These are phyloP conservation scores for Ascoidea tarda DNA, from an alignment of 805 yeast genomes.

Conservation along the genomic window DNA sequence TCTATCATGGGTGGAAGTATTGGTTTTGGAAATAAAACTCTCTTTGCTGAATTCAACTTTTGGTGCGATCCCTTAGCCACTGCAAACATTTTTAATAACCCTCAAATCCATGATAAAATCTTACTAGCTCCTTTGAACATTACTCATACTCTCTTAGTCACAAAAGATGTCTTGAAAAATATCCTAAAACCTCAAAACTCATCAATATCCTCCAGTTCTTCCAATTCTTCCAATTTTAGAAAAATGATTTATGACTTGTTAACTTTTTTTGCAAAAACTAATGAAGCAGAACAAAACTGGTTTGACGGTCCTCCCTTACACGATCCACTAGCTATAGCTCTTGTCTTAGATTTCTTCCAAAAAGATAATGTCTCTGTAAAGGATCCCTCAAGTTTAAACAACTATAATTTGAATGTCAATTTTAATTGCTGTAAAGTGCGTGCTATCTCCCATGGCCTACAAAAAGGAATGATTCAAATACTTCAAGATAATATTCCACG, in stretches of 20 bases:
- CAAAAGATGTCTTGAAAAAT: constrained; percentile 22
- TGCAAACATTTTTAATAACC: constrained; percentile 33
- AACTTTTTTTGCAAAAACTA: constrained; percentile 32
- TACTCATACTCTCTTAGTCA: constrained; percentile 52
- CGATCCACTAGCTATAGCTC: constrained; percentile 63
- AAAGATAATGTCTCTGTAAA: not conserved
- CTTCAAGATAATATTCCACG: not conserved
- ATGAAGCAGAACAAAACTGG: constrained; percentile 28
- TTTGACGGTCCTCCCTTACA: constrained; percentile 60
- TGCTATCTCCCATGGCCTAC: not conserved
- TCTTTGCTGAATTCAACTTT: constrained; percentile 62
- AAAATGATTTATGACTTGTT: constrained; percentile 39
- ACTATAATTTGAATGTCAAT: too few relatives aligned
- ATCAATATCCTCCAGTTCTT: constrained; percentile 12
- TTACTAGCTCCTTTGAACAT: constrained; percentile 53
- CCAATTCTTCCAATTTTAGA: constrained; percentile 31
- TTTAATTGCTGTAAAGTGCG: not conserved
- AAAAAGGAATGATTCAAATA: not conserved
- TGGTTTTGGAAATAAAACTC: constrained; percentile 30
- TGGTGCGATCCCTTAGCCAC: constrained; percentile 72
- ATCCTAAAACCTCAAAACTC: too few relatives aligned
- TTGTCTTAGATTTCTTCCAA: constrained; percentile 30
- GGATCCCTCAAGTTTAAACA: not conserved
- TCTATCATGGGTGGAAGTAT: constrained; percentile 70
- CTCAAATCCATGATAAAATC: constrained; percentile 30